Percentiles rank a stretch among this genome's conserved stretches.
Evolutionary conservation across 2,329 filamentous ascomycete genomes (phyloP).

Genomic region (Aspergillus fumigatiaffinis): DNA sequence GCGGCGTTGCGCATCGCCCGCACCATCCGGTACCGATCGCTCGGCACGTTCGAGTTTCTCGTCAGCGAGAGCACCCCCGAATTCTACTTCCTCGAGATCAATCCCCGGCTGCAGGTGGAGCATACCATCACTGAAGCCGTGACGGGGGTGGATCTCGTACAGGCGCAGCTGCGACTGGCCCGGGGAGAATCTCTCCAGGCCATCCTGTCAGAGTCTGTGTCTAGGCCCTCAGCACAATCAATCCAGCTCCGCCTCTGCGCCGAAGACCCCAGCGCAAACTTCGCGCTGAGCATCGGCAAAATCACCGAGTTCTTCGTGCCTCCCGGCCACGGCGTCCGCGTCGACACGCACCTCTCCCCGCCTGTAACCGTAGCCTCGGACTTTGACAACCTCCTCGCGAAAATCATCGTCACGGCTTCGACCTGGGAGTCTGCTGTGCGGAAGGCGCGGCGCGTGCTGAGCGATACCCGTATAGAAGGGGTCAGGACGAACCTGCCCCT

Average conservation of each 20-base stretch:
- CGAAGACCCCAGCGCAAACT: constrained; percentile 51
- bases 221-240: constrained; percentile 22
- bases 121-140: constrained; percentile 60
- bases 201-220: constrained; percentile 30
- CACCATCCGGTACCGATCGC: constrained; percentile 52
- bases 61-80: constrained; percentile 47
- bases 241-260: constrained; percentile 58
- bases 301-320: constrained; percentile 54
- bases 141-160: constrained; percentile 52
- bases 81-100: constrained; percentile 60
- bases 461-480: constrained; percentile 54
- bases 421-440: constrained; percentile 50
- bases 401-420: constrained; percentile 54
- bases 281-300: constrained; percentile 58
- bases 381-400: constrained; percentile 58
- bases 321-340: constrained; percentile 53
- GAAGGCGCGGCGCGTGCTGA: constrained; percentile 54
- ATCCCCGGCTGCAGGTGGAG: constrained; percentile 59
- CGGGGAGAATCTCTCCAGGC: constrained; percentile 45
- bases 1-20: constrained; percentile 44
- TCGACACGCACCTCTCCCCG: constrained; percentile 54
- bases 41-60: constrained; percentile 64
- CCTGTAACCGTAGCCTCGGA: constrained; percentile 47
- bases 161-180: constrained; percentile 51
- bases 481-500: constrained; percentile 57